Base-by-base conservation (phyloP, 768 basidiomycete species). In the Kwoniella bestiolae region DNA sequence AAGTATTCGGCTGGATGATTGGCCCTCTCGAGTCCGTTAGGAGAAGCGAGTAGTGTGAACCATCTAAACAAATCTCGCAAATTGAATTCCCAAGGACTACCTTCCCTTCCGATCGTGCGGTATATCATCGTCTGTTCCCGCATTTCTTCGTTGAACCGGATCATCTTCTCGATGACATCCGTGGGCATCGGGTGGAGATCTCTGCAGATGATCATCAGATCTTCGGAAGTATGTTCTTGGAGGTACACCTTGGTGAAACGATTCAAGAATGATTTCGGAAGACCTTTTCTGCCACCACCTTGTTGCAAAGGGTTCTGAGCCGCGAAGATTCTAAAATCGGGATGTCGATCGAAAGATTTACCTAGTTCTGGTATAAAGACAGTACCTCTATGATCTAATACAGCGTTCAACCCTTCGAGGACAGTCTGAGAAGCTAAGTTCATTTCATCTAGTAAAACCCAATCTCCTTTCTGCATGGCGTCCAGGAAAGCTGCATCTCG, bases 391-490 rank as follows among this genome's bases (percentile, higher is more conserved):
- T 98, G 95, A 80, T 99, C 96, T 31, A 99, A 83, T 9, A 95
- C 87, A 1, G 96, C 93, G 76, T 99, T 99, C 44, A 99, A 86
- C 29, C 96, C 96, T 82, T 99, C 96, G 1, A 99, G 86, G 4
- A 99, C 90, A 0, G 96, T 89, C 76, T 99, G 95, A 31, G 95
- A 92, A 0, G 95, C 95, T 41, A 99, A 85, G 77, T 99, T 99
- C 96, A 99, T 98, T 80, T 99, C 96, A 77, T 99, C 96, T 9
- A 99, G 86, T 5, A 99, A 86, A 5, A 98, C 95, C 96, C 96
- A 99, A 65, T 92, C 88, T 0, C 96, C 96, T n/a, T 90, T 86
- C 77, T 96, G 93, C 82, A 99, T 82, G 1, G 96, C 94, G 63
- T 86, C 87, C 45, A 99, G 84, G 79, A 99, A 99, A 63, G 95